Conservation (phyloP, 2,329 filamentous ascomycete genomes). For the Scedosporium boydii region DNA sequence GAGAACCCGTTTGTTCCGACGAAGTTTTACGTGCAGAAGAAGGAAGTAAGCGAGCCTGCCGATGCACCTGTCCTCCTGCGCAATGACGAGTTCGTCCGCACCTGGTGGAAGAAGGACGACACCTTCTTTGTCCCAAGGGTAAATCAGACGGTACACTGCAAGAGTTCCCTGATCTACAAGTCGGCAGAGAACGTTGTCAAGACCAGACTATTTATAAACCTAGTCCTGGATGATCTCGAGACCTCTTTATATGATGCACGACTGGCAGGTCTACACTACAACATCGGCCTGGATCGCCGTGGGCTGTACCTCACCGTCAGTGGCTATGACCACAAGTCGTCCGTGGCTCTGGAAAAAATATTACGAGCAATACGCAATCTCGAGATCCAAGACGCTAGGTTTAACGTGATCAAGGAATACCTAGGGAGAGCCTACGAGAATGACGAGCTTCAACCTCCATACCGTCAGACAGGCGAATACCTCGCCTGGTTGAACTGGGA, state of each 20-base stretch:
- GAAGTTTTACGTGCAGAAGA: conserved; percentile 89
- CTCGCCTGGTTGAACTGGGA: conserved; percentile 72
- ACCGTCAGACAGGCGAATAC: conserved; percentile 77
- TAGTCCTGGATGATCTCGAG: conserved; percentile 79
- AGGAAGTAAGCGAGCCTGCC: conserved; percentile 65
- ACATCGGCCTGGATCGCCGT: conserved; percentile 57
- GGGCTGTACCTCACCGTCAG: conserved; percentile 72
- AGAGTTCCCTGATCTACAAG: conserved; percentile 66
- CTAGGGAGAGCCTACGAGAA: conserved; percentile 70
- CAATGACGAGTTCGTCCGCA: conserved; percentile 69
- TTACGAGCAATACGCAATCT: conserved; percentile 75
- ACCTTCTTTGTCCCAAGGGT: conserved; percentile 97
- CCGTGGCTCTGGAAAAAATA: conserved; percentile 83
- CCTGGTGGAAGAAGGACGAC: conserved; percentile 98
- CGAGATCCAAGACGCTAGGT: conserved; percentile 75
- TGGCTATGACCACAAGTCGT: conserved; percentile 94
- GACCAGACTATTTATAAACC: conserved; percentile 68
- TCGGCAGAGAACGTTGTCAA: conserved; percentile 73
- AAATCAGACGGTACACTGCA: conserved; percentile 70
- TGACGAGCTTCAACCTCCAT: conserved; percentile 79
- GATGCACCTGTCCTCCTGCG: conserved; percentile 72
- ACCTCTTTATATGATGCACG: conserved; percentile 96
- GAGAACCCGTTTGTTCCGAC: conserved; percentile 94
- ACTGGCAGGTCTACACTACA: conserved; percentile 79
- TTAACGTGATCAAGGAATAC: conserved; percentile 84